Percentiles rank a stretch among this genome's conserved stretches.
These are phyloP conservation scores for Debaryomycetaceae sp. DNA, from an alignment of 1,139 yeast species.

Conservation along the genomic window DNA sequence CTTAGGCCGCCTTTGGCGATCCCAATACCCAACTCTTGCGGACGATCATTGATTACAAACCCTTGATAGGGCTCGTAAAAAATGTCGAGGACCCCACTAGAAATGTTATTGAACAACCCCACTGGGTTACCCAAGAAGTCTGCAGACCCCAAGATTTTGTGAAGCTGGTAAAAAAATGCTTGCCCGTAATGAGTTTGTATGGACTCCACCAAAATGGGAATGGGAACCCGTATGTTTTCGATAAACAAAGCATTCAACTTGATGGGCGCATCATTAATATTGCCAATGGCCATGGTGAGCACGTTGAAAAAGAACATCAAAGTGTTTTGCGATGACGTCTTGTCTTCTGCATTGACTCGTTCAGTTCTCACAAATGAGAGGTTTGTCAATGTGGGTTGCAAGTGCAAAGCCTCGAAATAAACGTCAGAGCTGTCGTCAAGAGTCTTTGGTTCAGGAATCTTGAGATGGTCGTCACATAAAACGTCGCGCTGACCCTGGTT, in stretches of 20 bases:
- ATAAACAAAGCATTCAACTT: constrained; percentile 80
- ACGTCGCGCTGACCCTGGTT: constrained; percentile 43
- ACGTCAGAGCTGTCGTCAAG: constrained; percentile 64
- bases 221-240: constrained; percentile 85
- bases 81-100: constrained; percentile 93
- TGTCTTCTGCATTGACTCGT: constrained; percentile 57
- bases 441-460: constrained; percentile 67
- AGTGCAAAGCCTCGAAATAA: constrained; percentile 86
- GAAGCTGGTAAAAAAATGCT: constrained; percentile 86
- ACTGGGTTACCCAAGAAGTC: constrained; percentile 97
- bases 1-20: constrained; percentile 94
- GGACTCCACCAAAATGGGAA: constrained; percentile 67
- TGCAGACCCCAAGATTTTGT: constrained; percentile 92
- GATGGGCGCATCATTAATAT: constrained; percentile 95
- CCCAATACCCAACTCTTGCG: constrained; percentile 93
- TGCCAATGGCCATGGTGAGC: constrained; percentile 94
- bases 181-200: constrained; percentile 87
- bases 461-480: constrained; percentile 59
- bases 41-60: constrained; percentile 86
- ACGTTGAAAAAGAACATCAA: constrained; percentile 76
- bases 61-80: constrained; percentile 98
- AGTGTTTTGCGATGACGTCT: constrained; percentile 57
- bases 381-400: constrained; percentile 88
- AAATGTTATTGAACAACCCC: constrained; percentile 85
- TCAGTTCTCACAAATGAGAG: constrained; percentile 92